Base-by-base conservation (phyloP, 2,329 filamentous ascomycete species). In the Diaporthe sp. region DNA sequence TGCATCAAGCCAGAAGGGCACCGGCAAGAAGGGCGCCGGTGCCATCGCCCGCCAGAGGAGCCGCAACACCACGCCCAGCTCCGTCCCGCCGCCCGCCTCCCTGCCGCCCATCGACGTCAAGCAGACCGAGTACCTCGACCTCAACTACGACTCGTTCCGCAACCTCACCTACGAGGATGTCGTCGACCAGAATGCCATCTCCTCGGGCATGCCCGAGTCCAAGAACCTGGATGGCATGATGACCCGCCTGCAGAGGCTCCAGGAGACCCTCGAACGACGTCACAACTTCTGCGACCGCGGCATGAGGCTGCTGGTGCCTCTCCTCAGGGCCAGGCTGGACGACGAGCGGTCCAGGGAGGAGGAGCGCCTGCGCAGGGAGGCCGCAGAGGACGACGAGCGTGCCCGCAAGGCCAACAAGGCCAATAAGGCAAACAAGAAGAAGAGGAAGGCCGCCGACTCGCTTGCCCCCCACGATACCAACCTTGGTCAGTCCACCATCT, bases 1-100 rank as follows among this genome's bases (percentile, higher is more conserved):
- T 39, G 86, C 85, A 74, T 87, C 89, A 65, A 88, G 89, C 78
- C 90, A 92, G 81, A 91, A 92, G 80, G 91, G 91, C 75, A 91
- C 90, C 37, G 88, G 91, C 82, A 93, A 93, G 86, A 94, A 94
- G 85, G 87, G 87, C 67, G 86, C 87, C 76, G 88, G 88, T 79
- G 89, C 89, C 79, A 89, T 92, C 77, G 85, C 87, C 71, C 91
- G 92, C 79, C 93, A 92, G 79, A 88, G 91, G 77, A 95, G 93
- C 82, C 92, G 94, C 81, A 96, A 95, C 84, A 94, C 93, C 49
- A 96, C 94, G 22, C 94, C 94, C 49, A 90, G 90, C 80, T 89
- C 90, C 46, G 84, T 82, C 78, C 84, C 83, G 80, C 85, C 83
- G 79, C 88, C 83, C 81, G 89, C 86, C 80, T 88, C 79, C 83